Evolutionary conservation across 169 alveolate genomes (phyloP), one percentile per base, ranked within the genome.

Genomic region (Sarcocystis neurona): DNA sequence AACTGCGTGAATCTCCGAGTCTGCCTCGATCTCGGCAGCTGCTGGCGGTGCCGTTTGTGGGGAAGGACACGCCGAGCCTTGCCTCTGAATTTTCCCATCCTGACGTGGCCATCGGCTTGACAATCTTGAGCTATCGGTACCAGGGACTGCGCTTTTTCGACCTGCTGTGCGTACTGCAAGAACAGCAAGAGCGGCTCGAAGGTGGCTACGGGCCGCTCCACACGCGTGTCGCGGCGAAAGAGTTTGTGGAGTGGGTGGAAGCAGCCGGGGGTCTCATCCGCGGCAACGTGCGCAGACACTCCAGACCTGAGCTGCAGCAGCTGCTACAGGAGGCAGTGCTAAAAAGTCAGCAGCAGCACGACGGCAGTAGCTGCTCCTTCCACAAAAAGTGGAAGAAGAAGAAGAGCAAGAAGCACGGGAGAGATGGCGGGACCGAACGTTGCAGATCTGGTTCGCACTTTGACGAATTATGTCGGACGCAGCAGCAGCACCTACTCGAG

Each of bases 81-180:
- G 96, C 96, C 90, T 96, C 98, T 30, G 99, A 97, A 86, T 97
- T 95, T 93, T 95, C 98, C 20, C 98, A 97, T 80, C 98, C 98
- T 0, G 99, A 97, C 89, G 96, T 97, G 15, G 96, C 96, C 30
- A 97, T 97, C 58, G 97, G 98, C 12, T 87, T 96, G 84, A 95
- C 98, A 37, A 94, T 97, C 78, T 87, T 97, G 84, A 93, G 98
- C 2, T 96, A 95, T 85, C 92, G 97, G 48, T 93, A 94, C 85
- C 97, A 95, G 75, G 99, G 99, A 3, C 93, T 97, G 88, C 92
- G 99, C 41, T 75, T 79, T 87, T 92, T 94, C 68, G 98, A 97
- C 93, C 94, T 97, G 68, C 91, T 90, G 27, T 94, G 78, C 41
- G 87, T 93, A 50, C 80, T 93, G 60, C 70, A 43, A 46, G 56